These are phyloP conservation scores for Yarrowia sp. DNA, from an alignment of 805 yeast species.

Conservation along the genomic window DNA sequence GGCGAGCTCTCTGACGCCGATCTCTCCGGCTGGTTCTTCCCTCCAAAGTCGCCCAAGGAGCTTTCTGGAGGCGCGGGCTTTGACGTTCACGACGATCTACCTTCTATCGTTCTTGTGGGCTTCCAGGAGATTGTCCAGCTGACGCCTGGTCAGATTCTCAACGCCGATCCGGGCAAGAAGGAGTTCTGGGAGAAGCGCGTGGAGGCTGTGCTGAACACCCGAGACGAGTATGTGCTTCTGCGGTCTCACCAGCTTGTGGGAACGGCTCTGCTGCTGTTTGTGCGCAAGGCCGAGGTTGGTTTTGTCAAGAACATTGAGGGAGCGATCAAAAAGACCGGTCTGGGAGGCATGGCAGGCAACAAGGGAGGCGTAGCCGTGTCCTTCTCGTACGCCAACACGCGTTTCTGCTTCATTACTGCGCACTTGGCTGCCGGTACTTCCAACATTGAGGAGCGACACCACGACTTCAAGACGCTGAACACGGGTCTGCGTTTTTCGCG, in stretches of 20 bases:
- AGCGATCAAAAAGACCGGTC: slow-evolving; percentile 90
- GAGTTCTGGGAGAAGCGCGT: slow-evolving; percentile 75
- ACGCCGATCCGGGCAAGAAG: slow-evolving; percentile 77
- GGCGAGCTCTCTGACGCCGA: slow-evolving; percentile 63
- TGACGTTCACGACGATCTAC: slow-evolving; percentile 32
- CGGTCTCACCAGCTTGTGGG: slow-evolving; percentile 94
- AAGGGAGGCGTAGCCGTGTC: slow-evolving; percentile 95
- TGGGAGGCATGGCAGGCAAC: slow-evolving; percentile 96
- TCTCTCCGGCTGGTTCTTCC: slow-evolving; percentile 77
- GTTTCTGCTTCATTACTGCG: slow-evolving; percentile 81
- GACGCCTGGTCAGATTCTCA: slow-evolving; percentile 85
- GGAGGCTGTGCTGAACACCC: slow-evolving; percentile 57
- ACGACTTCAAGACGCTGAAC: slow-evolving; percentile 73
- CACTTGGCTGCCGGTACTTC: slow-evolving; percentile 91
- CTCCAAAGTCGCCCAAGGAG: slow-evolving; percentile 40
- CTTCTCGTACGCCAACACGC: slow-evolving; percentile 74
- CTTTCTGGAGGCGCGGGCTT: slow-evolving; percentile 26
- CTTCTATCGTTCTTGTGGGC: slow-evolving; percentile 86
- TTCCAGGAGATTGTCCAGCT: slow-evolving; percentile 92
- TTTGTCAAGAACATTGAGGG: slow-evolving; percentile 83
- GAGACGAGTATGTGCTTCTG: slow-evolving; percentile 58
- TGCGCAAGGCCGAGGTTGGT: slow-evolving; percentile 56
- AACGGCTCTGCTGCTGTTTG: slow-evolving; percentile 69
- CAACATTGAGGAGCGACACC: slow-evolving; percentile 79
- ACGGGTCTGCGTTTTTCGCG: slow-evolving; percentile 77